Conservation (phyloP, 2,329 filamentous ascomycete genomes). For the Tolypocladium ophioglossoides region DNA sequence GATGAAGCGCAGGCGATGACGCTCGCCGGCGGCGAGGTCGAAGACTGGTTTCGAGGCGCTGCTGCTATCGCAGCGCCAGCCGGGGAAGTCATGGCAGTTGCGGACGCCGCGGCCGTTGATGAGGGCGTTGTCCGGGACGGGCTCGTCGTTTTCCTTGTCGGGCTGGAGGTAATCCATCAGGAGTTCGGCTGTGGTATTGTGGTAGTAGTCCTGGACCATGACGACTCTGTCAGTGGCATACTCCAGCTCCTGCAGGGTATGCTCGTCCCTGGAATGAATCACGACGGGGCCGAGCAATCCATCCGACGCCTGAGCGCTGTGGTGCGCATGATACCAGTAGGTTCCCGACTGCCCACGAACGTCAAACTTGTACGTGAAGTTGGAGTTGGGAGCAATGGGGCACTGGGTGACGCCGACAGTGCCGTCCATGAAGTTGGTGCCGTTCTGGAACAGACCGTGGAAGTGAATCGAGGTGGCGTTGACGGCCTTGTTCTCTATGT, state of each 20-base stretch:
- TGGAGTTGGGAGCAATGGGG: slow-evolving; percentile 49
- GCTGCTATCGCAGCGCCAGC: slow-evolving; percentile 33
- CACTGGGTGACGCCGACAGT: slow-evolving; percentile 58
- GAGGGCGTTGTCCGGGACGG: slow-evolving; percentile 53
- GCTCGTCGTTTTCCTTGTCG: slow-evolving; percentile 49
- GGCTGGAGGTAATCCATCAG: slow-evolving; percentile 43
- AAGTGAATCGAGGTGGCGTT: slow-evolving; percentile 65
- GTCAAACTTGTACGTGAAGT: slow-evolving; percentile 58
- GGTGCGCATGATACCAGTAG: slow-evolving; percentile 56
- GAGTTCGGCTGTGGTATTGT: slow-evolving; percentile 41
- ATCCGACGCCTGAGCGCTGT: slow-evolving; percentile 54
- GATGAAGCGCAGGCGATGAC: slow-evolving; percentile 56
- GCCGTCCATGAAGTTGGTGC: slow-evolving; percentile 66
- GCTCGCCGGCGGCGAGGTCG: slow-evolving; percentile 39
- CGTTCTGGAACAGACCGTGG: slow-evolving; percentile 69
- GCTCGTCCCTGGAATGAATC: slow-evolving; percentile 45
- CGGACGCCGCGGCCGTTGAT: slow-evolving; percentile 44
- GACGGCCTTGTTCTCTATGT: slow-evolving; percentile 54
- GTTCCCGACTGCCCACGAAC: slow-evolving; percentile 40
- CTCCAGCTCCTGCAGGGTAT: slow-evolving; percentile 12
- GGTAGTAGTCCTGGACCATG: slow-evolving; percentile 66
- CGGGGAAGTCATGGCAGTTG: slow-evolving; percentile 20
- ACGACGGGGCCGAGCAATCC: slow-evolving; percentile 58
- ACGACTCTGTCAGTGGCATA: slow-evolving; percentile 44
- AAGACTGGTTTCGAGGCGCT: slow-evolving; percentile 28